These are phyloP conservation scores for Trichophyton simii DNA, from an alignment of 2,329 filamentous ascomycete species.

Conservation along the genomic window DNA sequence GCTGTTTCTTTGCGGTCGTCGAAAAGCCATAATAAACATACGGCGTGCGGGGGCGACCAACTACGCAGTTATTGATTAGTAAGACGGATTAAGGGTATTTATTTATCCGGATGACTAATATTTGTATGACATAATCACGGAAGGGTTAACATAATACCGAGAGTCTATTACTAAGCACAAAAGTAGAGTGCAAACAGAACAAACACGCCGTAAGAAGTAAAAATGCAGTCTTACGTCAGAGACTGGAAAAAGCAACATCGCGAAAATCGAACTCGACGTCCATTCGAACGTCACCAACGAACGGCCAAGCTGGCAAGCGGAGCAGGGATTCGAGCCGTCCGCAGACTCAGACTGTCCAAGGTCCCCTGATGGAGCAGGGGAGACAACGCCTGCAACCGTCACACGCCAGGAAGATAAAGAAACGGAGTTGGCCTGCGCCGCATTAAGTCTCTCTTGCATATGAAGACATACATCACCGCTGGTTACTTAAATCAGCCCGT, in stretches of 20 bases:
- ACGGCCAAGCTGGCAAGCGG: no score
- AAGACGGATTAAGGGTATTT: not conserved
- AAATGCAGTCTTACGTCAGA: not conserved
- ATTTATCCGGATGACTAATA: not conserved
- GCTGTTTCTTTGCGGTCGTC: not conserved
- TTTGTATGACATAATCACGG: not conserved
- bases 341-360: not conserved
- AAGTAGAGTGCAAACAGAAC: not conserved
- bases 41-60: constrained; percentile 18
- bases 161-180: not conserved
- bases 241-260: not conserved
- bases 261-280: no score
- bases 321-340: no score
- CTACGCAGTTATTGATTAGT: constrained; percentile 10
- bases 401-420: not conserved
- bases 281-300: no score
- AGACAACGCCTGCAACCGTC: not conserved
- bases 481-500: not conserved
- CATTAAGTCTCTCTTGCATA: not conserved
- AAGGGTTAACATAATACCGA: not conserved
- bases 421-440: not conserved
- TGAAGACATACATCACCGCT: not conserved
- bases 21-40: constrained; percentile 28
- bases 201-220: not conserved
- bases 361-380: not conserved